These are phyloP conservation scores for Fusarium anguioides DNA, from an alignment of 2,329 filamentous ascomycete species.

Conservation along the genomic window DNA sequence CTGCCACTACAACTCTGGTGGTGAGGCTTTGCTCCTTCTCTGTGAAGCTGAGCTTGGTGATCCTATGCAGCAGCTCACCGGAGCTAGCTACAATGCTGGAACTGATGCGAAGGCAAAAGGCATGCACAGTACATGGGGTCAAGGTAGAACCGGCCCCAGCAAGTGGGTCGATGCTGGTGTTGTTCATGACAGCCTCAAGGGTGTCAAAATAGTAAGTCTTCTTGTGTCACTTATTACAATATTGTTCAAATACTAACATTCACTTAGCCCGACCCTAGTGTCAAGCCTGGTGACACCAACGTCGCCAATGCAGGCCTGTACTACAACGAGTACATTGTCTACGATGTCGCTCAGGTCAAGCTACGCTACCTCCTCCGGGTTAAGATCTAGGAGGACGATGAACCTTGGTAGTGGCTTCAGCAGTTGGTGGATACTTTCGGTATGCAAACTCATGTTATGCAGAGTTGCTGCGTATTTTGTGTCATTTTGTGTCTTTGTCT, in stretches of 20 bases:
- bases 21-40: slow-evolving; percentile 79
- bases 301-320: slow-evolving; percentile 59
- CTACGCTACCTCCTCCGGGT: slow-evolving; percentile 77
- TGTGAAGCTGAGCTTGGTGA: slow-evolving; percentile 83
- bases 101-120: slow-evolving; percentile 69
- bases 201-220: slow-evolving; percentile 74
- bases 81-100: slow-evolving; percentile 71
- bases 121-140: slow-evolving; percentile 75
- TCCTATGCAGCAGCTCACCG: slow-evolving; percentile 73
- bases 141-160: slow-evolving; percentile 71
- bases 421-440: background rate
- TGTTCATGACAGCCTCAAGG: slow-evolving; percentile 72
- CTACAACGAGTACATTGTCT: slow-evolving; percentile 82
- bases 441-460: background rate
- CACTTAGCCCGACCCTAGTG: slow-evolving; percentile 60
- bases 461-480: background rate
- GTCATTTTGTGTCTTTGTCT: background rate
- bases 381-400: slow-evolving; percentile 53
- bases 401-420: background rate
- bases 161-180: slow-evolving; percentile 80
- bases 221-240: background rate
- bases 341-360: slow-evolving; percentile 75
- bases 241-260: slow-evolving; percentile 2
- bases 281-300: slow-evolving; percentile 60
- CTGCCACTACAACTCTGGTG: slow-evolving; percentile 67